A percentile compares a stretch with the other conserved stretches of the same genome.
phyloP scores from a whole-genome alignment of 2,329 filamentous ascomycete species.

The Cylindrodendrum hubeiense region DNA sequence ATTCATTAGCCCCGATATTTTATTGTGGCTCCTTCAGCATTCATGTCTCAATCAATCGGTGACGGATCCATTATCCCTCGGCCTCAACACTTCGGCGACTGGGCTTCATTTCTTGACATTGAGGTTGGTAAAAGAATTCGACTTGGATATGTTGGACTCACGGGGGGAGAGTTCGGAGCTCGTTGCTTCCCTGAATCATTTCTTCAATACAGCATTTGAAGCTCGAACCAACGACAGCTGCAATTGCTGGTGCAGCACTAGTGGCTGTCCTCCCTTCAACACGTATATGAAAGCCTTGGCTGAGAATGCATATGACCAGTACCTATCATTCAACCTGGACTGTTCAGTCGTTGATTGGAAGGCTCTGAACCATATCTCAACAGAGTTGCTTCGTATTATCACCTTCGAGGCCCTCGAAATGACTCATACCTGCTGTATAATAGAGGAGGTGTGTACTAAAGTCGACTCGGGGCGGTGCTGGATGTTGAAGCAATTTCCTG shows the following conservation, averaged over 20 bases:
- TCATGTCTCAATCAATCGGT: not conserved
- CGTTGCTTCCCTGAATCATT: not conserved
- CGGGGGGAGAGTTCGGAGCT: not conserved
- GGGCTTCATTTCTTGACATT: slow-evolving; percentile 6
- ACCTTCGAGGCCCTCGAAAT: slow-evolving; percentile 16
- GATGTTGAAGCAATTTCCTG: not conserved
- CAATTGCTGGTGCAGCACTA: not conserved
- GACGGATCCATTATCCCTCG: not conserved
- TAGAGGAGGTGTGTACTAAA: rapidly evolving
- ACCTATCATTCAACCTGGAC: not conserved
- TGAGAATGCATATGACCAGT: not conserved
- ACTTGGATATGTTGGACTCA: not conserved
- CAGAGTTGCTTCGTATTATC: not conserved
- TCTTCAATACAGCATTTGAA: not conserved
- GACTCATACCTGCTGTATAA: slow-evolving; percentile 15
- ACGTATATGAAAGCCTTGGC: not conserved
- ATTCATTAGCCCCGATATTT: not conserved
- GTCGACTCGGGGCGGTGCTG: not conserved
- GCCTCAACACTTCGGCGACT: slow-evolving; percentile 6
- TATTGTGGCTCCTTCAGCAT: not conserved
- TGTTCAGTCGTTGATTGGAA: not conserved
- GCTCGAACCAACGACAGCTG: not conserved
- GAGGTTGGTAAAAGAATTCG: not conserved
- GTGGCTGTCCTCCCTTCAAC: not conserved
- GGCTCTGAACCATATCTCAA: not conserved